A percentile compares a stretch with the other conserved stretches of the same genome.
Conservation (phyloP, 2,329 filamentous ascomycete genomes). For the Colletotrichum tamarilloi region DNA sequence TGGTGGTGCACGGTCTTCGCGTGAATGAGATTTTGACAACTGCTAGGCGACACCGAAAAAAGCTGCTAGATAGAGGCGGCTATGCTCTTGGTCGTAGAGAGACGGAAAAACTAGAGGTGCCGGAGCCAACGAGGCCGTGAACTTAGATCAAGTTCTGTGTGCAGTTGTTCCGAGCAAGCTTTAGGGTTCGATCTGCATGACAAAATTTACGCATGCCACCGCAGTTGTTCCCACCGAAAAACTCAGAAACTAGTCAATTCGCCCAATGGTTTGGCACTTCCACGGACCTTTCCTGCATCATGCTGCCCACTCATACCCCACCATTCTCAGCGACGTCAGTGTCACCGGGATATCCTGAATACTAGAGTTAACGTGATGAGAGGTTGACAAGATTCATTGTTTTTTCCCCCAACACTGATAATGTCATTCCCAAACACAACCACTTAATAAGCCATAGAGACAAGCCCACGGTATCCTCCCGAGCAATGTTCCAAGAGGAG, state of each 20-base stretch:
- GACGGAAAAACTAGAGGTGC: not conserved
- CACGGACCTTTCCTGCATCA: not conserved
- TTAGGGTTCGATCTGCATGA: slow-evolving; percentile 14
- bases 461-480: too few species aligned
- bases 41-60: not conserved
- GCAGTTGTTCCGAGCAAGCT: not conserved
- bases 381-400: not conserved
- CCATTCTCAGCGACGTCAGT: not conserved
- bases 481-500: too few species aligned
- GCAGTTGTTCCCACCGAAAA: slow-evolving; percentile 6
- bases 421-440: too few species aligned
- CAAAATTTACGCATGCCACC: not conserved
- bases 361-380: not conserved
- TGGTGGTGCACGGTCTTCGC: not conserved
- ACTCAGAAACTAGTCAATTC: not conserved
- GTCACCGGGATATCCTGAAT: not conserved
- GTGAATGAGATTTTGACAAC: too few species aligned
- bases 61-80: not conserved
- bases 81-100: not conserved
- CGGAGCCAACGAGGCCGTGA: not conserved
- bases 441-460: too few species aligned
- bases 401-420: too few species aligned
- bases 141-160: not conserved
- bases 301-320: not conserved
- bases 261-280: not conserved